phyloP scores from a whole-genome alignment of 169 alveolate genomes.

The Plasmodium relictum region DNA sequence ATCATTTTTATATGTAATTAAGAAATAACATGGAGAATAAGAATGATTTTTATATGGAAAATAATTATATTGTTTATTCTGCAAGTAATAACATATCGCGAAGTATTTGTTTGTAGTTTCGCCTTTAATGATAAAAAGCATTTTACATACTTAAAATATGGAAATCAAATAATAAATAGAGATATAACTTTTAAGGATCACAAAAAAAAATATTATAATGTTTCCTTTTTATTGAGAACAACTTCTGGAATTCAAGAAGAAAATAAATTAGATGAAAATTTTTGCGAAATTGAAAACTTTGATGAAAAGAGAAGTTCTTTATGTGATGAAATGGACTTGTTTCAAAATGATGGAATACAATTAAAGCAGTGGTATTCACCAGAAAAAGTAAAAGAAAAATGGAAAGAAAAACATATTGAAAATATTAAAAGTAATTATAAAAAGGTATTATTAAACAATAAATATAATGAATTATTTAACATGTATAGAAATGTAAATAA shows the following conservation, averaged over 20 bases:
- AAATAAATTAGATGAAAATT: background rate
- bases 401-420: constrained; percentile 69
- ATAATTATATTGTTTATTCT: constrained; percentile 20
- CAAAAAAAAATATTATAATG: background rate
- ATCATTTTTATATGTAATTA: background rate
- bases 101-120: constrained; percentile 10
- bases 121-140: background rate
- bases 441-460: constrained; percentile 61
- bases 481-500: constrained; percentile 69
- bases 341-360: constrained; percentile 49
- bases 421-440: constrained; percentile 59
- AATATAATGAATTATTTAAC: constrained; percentile 65
- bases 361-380: constrained; percentile 71
- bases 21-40: constrained; percentile 26
- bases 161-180: constrained; percentile 1
- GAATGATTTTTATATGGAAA: constrained; percentile 32
- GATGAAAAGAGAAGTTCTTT: background rate
- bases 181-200: background rate
- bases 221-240: background rate
- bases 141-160: constrained; percentile 2
- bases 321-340: constrained; percentile 31
- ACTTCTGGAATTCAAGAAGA: constrained; percentile 4
- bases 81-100: background rate
- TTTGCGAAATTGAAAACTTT: background rate
- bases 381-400: constrained; percentile 39